phyloP scores from a whole-genome alignment of 495 filamentous ascomycete genomes.

The Neurospora sp. region DNA sequence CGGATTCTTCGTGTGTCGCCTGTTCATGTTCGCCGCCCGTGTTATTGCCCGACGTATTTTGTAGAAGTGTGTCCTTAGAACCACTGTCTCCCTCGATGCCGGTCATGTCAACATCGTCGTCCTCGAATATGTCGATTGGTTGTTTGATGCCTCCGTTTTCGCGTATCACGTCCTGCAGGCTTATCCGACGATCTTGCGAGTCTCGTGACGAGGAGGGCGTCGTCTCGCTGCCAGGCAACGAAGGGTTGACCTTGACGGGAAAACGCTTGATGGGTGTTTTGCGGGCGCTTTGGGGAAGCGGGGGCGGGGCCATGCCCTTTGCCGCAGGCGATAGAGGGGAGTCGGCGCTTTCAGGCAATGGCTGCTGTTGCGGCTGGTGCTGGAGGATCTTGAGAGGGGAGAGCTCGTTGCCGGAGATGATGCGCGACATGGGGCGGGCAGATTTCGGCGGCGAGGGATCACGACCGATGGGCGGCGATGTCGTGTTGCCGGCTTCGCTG shows the following conservation, averaged over 20 bases:
- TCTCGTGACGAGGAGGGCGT: slow-evolving; percentile 12
- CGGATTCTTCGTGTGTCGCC: slow-evolving; percentile 19
- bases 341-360: slow-evolving; percentile 1
- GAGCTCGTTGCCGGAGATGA: slow-evolving; percentile 37
- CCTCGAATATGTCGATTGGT: slow-evolving; percentile 45
- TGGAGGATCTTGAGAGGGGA: slow-evolving; percentile 41
- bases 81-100: slow-evolving; percentile 9
- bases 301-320: slow-evolving; percentile 20
- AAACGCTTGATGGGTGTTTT: slow-evolving; percentile 47
- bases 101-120: slow-evolving; percentile 26
- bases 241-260: slow-evolving; percentile 37
- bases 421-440: slow-evolving; percentile 32
- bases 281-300: slow-evolving; percentile 29
- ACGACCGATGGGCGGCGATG: slow-evolving; percentile 10
- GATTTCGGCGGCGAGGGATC: slow-evolving; percentile 23
- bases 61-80: neutral
- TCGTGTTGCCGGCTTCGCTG: slow-evolving; percentile 8
- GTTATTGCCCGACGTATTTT: slow-evolving; percentile 3
- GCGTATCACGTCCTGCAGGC: slow-evolving; percentile 32
- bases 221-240: slow-evolving; percentile 15
- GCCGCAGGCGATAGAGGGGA: neutral
- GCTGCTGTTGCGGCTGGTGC: slow-evolving; percentile 14
- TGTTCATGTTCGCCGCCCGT: slow-evolving; percentile 2
- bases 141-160: slow-evolving; percentile 32
- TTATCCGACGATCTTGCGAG: slow-evolving; percentile 27